Base-by-base conservation (phyloP, 441 rosid genomes). In the Mallotus repandus region DNA sequence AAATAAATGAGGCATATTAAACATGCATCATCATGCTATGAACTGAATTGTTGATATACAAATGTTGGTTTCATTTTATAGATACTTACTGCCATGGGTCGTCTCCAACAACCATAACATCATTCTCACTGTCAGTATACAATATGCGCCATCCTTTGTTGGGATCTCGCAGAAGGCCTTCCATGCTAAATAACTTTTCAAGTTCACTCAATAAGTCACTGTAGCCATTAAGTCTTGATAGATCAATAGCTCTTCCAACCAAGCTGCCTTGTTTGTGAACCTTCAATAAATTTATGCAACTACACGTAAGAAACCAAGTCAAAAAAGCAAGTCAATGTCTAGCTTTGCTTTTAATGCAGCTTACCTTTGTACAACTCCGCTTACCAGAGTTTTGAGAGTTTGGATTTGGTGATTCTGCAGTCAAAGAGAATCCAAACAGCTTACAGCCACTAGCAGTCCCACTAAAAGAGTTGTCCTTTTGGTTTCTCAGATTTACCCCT, bases 181-280 rank as follows among this genome's bases (percentile, higher is more conserved):
- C 96, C 96, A 95, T 91, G 83, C 85, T 74, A 81, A 92, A 89
- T 19, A 90, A 78, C 16, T 82, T 85, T 68, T 93, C 97, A 45
- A 93, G 90, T 79, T 93, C 98, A 8, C 70, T 80, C 76, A 86
- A 80, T 75, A 91, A 85, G 69, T 91, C 97, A 55, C 61, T 69
- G 55, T 91, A 91, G 50, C 94, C 91, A 65, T 88, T 82, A 62
- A 93, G 86, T 71, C 85, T 77, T 4, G 88, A 87, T 70, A 94
- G 89, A 82, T 95, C 99, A 81, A 95, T 85, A 72, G 98, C 97
- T 80, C 98, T 88, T 80, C 97, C 98, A 73, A 95, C 95, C 83
- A 85, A 81, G 79, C 89, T 95, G 70, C 96, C 99, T 84, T 95
- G 99, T 88, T 90, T 95, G 88, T 91, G 96, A 81, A 91, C 98